A percentile compares a stretch with the other conserved stretches of the same genome.
phyloP scores from a whole-genome alignment of 345 rosid species.

The Eucalyptus victrix region DNA sequence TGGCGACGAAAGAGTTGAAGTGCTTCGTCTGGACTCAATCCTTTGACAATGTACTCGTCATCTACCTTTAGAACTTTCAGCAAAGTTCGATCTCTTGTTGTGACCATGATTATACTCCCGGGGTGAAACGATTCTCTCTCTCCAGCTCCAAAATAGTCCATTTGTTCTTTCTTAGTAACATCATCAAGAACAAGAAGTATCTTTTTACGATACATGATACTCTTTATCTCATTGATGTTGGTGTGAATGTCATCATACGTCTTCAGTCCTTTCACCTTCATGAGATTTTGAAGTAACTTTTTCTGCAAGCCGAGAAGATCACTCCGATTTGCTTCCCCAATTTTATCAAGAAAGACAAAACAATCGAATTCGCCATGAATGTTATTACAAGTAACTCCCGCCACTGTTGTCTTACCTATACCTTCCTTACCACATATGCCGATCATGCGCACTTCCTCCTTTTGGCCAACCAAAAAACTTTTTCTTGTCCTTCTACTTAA shows the following conservation, averaged over 20 bases:
- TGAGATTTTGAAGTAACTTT: not conserved
- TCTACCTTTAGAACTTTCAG: not conserved
- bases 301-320: not conserved
- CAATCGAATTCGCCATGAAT: not conserved
- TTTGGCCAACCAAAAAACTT: not conserved
- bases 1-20: not conserved
- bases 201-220: not conserved
- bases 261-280: not conserved
- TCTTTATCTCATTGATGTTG: not conserved
- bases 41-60: not conserved
- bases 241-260: not conserved
- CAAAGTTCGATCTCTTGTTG: not conserved
- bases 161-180: not conserved
- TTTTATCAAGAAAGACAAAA: not conserved
- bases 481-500: not conserved
- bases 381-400: not conserved
- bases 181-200: not conserved
- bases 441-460: not conserved
- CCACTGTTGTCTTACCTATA: not conserved
- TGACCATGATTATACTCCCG: not conserved
- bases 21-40: not conserved
- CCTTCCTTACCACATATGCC: not conserved
- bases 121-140: not conserved
- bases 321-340: not conserved
- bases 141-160: not conserved